Conservation (phyloP, 108 stramenopile genomes). For the Parmales sp. region DNA sequence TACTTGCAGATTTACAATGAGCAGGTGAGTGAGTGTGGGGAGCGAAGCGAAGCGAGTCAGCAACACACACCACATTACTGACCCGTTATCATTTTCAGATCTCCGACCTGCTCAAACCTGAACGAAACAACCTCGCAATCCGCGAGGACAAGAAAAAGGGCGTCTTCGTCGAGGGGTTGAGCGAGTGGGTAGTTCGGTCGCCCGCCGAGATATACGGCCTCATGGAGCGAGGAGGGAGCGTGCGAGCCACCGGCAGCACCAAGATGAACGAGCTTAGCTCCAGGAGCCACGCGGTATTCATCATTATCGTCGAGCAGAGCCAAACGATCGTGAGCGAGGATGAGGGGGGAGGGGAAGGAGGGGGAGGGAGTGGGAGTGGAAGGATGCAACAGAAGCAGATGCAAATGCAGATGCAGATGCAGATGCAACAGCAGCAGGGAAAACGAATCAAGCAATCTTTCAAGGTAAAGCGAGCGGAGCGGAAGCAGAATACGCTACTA, state of each 20-base stretch:
- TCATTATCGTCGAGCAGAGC: slow-evolving; percentile 54
- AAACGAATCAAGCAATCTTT: slow-evolving; percentile 44
- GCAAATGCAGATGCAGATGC: no score
- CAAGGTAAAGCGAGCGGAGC: no score
- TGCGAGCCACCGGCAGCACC: slow-evolving; percentile 49
- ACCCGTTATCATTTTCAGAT: no score
- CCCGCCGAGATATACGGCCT: slow-evolving; percentile 57
- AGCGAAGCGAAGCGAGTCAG: no score
- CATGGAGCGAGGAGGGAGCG: slow-evolving; percentile 47
- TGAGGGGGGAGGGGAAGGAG: slow-evolving; percentile 21
- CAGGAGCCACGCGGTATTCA: slow-evolving; percentile 47
- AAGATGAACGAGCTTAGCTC: slow-evolving; percentile 43
- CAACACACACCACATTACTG: no score
- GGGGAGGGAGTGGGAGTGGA: not conserved
- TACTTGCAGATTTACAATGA: slow-evolving; percentile 65
- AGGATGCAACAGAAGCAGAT: not conserved
- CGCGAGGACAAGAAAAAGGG: slow-evolving; percentile 44
- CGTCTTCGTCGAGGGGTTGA: slow-evolving; percentile 54
- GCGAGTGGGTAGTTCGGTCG: slow-evolving; percentile 54
- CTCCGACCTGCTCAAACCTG: slow-evolving; percentile 52
- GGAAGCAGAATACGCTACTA: no score
- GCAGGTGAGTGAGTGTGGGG: no score
- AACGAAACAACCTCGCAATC: slow-evolving; percentile 40
- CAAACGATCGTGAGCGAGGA: slow-evolving; percentile 33
- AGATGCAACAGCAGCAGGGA: not conserved